phyloP scores from a whole-genome alignment of 345 rosid genomes.

The Bruguiera sexangula region DNA sequence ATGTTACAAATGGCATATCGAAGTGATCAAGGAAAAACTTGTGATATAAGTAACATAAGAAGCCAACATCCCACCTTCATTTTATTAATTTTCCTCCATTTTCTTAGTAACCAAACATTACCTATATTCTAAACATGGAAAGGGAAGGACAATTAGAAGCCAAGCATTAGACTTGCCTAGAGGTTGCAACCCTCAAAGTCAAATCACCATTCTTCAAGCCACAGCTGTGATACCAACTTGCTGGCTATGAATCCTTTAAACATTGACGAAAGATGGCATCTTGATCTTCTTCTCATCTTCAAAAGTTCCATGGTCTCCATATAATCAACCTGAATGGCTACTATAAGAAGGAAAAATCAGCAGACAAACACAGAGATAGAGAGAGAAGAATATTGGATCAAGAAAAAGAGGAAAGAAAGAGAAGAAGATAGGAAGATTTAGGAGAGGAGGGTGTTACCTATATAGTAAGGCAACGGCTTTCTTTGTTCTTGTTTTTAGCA shows the following conservation, averaged over 20 bases:
- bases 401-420: neutral
- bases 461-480: neutral
- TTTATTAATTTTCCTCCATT: slow-evolving; percentile 21
- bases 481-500: slow-evolving; percentile 10
- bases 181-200: slow-evolving; percentile 28
- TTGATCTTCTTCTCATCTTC: slow-evolving; percentile 15
- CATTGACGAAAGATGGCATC: neutral
- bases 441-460: neutral
- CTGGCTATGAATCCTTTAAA: neutral
- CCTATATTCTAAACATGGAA: neutral
- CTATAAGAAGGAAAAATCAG: neutral
- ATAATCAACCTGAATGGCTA: neutral
- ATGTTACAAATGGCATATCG: no score
- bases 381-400: neutral
- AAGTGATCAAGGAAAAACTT: slow-evolving; percentile 10
- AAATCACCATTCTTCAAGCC: slow-evolving; percentile 16
- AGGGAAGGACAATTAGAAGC: slow-evolving; percentile 23
- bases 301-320: slow-evolving; percentile 11
- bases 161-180: slow-evolving; percentile 73
- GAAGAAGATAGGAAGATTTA: slow-evolving; percentile 4
- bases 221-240: slow-evolving; percentile 12
- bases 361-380: no score
- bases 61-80: slow-evolving; percentile 6
- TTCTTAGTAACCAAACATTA: slow-evolving; percentile 39
- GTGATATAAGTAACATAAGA: slow-evolving; percentile 4